Evolutionary conservation across 2,329 filamentous ascomycete genomes (phyloP), one percentile per base, ranked within the genome.

Genomic region (Aaosphaeria pasadenensis): DNA sequence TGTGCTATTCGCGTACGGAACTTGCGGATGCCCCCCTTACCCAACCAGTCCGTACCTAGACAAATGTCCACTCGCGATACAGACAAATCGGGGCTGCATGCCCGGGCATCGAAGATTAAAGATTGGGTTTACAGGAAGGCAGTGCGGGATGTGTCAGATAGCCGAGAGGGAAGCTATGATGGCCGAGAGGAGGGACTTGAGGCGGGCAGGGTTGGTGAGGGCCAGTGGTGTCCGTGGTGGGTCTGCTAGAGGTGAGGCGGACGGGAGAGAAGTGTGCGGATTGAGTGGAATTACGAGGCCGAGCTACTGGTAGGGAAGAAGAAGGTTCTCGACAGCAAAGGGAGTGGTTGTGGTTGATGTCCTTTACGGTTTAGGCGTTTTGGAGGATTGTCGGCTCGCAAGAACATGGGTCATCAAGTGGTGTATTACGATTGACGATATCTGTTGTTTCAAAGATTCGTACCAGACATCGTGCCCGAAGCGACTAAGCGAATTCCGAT

Each of bases 21-120:
- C 41, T 6, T 67, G 64, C 47, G 50, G 52, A n/a, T 67, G 64
- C 31, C 59, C 63, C 1, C 57, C 62, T 0, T 33, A 38, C 7
- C 61, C 60, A 3, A 41, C 42, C 9, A 48, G 39, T 7, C 61
- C 60, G 0, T 59, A 62, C 47, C 42, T 58, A 7, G 51, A 54
- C 7, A 48, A 53, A 7, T 64, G 62, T 40, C 39, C 39, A 24
- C 50, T 24, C 17, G 17, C 55, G 1, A 7, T 46, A 1, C 32
- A 45, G 32, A 60, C 53, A 7, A 65, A 62, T 48, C 51, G 47
- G 1, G 50, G 45, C 3, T 58, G 62, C 2, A 24, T 39, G 7
- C 53, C 62, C 13, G 35, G 44, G 29, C 46, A 47, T 11, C 47
- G 50, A 29, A 49, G 42, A n/a, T 7, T 52, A 9, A 13, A 11